Percentiles rank a stretch among this genome's conserved stretches.
These are phyloP conservation scores for Xylariaceae sp. DNA, from an alignment of 2,329 filamentous ascomycete genomes.

Conservation along the genomic window DNA sequence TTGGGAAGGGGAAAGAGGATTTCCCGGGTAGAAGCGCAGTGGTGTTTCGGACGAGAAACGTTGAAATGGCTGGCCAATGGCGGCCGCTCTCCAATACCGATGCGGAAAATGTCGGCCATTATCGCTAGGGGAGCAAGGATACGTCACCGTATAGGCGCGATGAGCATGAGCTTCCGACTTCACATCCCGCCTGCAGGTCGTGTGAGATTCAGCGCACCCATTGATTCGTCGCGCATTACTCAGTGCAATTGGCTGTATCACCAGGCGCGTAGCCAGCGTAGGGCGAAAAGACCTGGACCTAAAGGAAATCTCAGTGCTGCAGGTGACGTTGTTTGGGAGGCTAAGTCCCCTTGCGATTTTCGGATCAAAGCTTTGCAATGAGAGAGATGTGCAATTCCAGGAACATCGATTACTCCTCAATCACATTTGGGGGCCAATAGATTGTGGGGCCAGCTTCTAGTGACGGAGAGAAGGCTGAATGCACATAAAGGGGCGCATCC, in stretches of 20 bases:
- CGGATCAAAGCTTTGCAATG: too few species aligned
- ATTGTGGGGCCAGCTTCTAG: too few species aligned
- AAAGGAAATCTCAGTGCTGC: too few species aligned
- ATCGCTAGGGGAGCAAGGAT: conserved; percentile 18
- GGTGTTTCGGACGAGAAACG: neutral
- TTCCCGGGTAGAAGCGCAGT: conserved; percentile 31
- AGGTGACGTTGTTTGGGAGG: too few species aligned
- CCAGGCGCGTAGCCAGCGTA: too few species aligned
- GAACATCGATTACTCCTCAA: too few species aligned
- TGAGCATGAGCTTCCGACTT: neutral
- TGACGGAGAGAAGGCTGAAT: too few species aligned
- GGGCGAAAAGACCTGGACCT: too few species aligned
- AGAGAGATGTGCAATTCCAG: too few species aligned
- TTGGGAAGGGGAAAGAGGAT: conserved; percentile 29
- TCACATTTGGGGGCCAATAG: too few species aligned
- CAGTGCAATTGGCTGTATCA: neutral
- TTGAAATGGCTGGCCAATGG: neutral
- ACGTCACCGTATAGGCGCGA: conserved; percentile 21
- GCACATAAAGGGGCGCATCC: too few species aligned
- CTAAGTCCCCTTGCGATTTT: too few species aligned
- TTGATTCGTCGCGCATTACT: conserved; percentile 15
- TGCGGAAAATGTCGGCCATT: conserved; percentile 31
- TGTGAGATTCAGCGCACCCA: conserved; percentile 5
- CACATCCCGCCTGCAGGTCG: conserved; percentile 2
- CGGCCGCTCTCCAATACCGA: conserved; percentile 19